Percentiles rank a stretch among this genome's conserved stretches.
Conservation (phyloP, 2,329 filamentous ascomycete species). For the Calonectria fujianensis region DNA sequence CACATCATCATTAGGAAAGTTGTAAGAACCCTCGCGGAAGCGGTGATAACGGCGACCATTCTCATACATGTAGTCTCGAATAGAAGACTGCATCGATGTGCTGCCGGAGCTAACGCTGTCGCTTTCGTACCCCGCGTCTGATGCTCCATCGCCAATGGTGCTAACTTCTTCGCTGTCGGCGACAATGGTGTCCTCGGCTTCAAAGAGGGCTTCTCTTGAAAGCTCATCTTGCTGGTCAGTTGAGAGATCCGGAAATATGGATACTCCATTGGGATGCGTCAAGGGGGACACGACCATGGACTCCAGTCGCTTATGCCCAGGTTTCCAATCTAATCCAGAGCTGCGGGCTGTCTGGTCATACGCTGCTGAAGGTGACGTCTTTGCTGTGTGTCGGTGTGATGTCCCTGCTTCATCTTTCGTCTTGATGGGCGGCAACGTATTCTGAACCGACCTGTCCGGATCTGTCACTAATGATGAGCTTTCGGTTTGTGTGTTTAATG, state of each 20-base stretch:
- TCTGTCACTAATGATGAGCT: not conserved
- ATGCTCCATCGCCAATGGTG: conserved; percentile 46
- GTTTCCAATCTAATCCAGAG: conserved; percentile 12
- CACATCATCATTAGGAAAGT: conserved; percentile 76
- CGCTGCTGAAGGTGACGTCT: not conserved
- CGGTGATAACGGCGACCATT: conserved; percentile 77
- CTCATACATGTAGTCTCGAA: conserved; percentile 72
- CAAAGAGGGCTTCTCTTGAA: conserved; percentile 60
- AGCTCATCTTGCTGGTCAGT: conserved; percentile 60
- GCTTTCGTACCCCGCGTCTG: conserved; percentile 63
- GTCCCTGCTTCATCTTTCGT: not conserved
- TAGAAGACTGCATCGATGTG: conserved; percentile 62
- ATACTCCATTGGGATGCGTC: conserved; percentile 62
- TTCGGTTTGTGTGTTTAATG: not conserved
- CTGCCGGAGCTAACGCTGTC: conserved; percentile 61
- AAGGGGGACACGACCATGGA: conserved; percentile 56
- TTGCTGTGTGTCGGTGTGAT: not conserved
- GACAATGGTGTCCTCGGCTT: conserved; percentile 61
- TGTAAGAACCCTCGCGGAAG: conserved; percentile 73
- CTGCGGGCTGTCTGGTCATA: conserved; percentile 21
- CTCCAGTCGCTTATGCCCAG: conserved; percentile 41
- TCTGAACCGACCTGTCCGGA: not conserved
- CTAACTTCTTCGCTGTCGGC: conserved; percentile 58
- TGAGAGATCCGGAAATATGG: conserved; percentile 61
- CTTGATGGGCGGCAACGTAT: conserved; percentile 6